These are phyloP conservation scores for Coffea humblotiana DNA, from an alignment of 305 asterid genomes.

Conservation along the genomic window DNA sequence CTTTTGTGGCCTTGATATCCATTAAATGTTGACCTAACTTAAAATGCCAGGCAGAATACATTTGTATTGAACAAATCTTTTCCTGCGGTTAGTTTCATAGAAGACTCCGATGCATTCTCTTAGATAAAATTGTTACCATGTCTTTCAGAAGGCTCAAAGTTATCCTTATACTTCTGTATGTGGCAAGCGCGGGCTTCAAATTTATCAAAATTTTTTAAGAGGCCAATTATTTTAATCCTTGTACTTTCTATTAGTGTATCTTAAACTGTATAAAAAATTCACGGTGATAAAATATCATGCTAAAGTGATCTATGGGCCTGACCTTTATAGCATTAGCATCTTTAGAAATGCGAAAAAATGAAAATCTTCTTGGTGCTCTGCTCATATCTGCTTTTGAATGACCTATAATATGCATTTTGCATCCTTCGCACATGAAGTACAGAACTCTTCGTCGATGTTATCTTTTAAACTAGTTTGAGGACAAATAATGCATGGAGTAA, in stretches of 20 bases:
- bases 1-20: not conserved
- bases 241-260: not conserved
- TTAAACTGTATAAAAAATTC: not conserved
- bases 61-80: not conserved
- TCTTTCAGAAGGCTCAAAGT: not conserved
- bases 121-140: not conserved
- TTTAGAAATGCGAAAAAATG: not conserved
- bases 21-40: not conserved
- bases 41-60: not conserved
- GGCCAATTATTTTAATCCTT: not conserved
- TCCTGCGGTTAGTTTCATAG: not conserved
- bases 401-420: not conserved
- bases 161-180: not conserved
- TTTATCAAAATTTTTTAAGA: not conserved
- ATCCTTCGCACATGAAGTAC: too few relatives aligned
- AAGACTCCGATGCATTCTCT: not conserved
- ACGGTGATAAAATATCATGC: not conserved
- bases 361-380: not conserved
- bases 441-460: too few relatives aligned
- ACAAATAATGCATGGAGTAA: slow-evolving; percentile 8
- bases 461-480: not conserved
- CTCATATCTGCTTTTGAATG: not conserved
- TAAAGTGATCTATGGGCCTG: not conserved
- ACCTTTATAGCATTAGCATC: not conserved
- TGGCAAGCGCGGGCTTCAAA: not conserved